These are phyloP conservation scores for Tricholoma sp. DNA, from an alignment of 768 basidiomycete species.

Conservation along the genomic window DNA sequence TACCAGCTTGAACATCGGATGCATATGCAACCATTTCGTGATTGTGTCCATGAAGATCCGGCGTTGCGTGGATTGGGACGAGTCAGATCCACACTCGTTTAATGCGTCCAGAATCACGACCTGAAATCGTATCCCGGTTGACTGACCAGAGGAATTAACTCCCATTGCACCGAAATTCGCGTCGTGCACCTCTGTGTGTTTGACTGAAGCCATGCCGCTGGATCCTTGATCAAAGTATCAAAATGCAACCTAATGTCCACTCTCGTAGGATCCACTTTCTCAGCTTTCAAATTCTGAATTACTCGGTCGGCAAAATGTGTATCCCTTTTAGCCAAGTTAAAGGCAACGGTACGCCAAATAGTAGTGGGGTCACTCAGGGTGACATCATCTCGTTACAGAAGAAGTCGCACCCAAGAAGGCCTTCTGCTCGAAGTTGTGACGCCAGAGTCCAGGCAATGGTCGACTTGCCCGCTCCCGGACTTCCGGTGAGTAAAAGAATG, in stretches of 20 bases:
- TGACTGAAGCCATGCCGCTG: background rate
- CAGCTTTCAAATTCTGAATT: background rate
- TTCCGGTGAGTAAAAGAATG: background rate
- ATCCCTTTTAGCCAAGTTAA: background rate
- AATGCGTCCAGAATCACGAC: conserved; percentile 17
- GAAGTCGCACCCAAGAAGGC: background rate
- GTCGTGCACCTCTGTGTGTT: background rate
- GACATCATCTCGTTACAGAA: background rate
- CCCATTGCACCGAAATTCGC: too few species aligned
- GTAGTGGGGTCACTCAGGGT: background rate
- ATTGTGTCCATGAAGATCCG: background rate
- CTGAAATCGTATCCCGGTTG: too few species aligned
- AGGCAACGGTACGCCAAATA: background rate
- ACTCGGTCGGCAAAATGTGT: background rate
- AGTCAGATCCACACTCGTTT: conserved; percentile 6
- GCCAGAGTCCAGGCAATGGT: background rate
- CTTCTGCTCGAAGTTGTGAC: background rate
- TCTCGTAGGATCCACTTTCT: background rate
- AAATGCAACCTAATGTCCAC: background rate
- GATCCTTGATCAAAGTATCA: background rate
- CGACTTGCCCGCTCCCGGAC: background rate
- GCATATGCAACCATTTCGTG: background rate
- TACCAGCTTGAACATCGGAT: conserved; percentile 1
- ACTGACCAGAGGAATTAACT: too few species aligned
- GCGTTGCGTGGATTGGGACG: background rate